Evolutionary conservation across 1,284 basidiomycete species (phyloP).

Genomic region (Trichosporon asahii): DNA sequence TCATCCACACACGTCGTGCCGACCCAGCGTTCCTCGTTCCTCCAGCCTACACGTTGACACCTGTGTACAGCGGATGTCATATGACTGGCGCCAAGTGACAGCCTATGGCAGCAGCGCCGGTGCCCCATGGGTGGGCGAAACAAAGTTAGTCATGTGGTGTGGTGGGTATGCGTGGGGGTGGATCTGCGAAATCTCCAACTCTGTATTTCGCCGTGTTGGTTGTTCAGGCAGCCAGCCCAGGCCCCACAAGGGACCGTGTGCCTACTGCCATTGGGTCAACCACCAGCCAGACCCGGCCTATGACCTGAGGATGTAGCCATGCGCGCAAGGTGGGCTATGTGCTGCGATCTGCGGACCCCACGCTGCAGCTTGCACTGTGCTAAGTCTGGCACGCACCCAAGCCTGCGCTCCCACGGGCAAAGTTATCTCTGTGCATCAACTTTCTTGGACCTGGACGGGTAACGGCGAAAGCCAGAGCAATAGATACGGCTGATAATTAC

Average conservation of each 20-base stretch:
- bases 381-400: neutral
- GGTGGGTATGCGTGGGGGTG: neutral
- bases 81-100: neutral
- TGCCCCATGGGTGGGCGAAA: conserved; percentile 6
- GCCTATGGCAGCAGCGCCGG: neutral
- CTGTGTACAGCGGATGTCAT: neutral
- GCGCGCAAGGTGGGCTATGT: neutral
- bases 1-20: neutral
- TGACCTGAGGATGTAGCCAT: neutral
- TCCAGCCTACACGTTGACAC: neutral
- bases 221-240: neutral
- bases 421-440: neutral
- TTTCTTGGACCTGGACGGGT: neutral
- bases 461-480: neutral
- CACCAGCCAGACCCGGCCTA: neutral
- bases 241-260: neutral
- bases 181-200: neutral
- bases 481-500: neutral
- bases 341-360: neutral
- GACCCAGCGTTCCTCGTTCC: neutral
- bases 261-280: neutral
- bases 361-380: neutral
- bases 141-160: neutral
- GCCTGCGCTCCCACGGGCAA: neutral
- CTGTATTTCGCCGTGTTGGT: neutral